A percentile compares a stretch with the other conserved stretches of the same genome.
phyloP scores from a whole-genome alignment of 805 yeast genomes.

The Wickerhamiella shivajii region DNA sequence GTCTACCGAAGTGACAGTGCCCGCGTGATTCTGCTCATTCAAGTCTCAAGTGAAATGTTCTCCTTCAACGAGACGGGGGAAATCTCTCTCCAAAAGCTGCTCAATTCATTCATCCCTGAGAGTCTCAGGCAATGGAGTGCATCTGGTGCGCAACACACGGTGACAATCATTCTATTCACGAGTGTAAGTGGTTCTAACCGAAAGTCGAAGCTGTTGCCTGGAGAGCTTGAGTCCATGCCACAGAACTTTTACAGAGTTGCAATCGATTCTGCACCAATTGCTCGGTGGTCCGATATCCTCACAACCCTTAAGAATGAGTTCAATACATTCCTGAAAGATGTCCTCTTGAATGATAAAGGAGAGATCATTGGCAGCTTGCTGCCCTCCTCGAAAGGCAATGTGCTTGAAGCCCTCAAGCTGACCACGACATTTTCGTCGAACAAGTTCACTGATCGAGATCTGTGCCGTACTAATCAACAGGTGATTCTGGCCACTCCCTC shows the following conservation, averaged over 20 bases:
- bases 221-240: slow-evolving; percentile 54
- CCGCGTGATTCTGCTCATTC: slow-evolving; percentile 65
- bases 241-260: slow-evolving; percentile 83
- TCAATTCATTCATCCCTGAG: slow-evolving; percentile 82
- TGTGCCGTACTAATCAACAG: slow-evolving; percentile 84
- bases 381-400: slow-evolving; percentile 81
- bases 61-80: slow-evolving; percentile 95
- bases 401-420: slow-evolving; percentile 73
- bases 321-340: slow-evolving; percentile 62
- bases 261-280: slow-evolving; percentile 81
- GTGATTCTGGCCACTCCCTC: slow-evolving; percentile 82
- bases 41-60: slow-evolving; percentile 94
- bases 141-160: slow-evolving; percentile 75
- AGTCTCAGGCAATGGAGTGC: slow-evolving; percentile 80
- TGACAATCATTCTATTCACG: slow-evolving; percentile 78
- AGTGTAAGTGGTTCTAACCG: slow-evolving; percentile 41
- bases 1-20: slow-evolving; percentile 89
- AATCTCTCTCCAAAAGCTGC: slow-evolving; percentile 79
- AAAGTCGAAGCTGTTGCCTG: slow-evolving; percentile 34
- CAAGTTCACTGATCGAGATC: slow-evolving; percentile 69
- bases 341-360: slow-evolving; percentile 35
- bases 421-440: slow-evolving; percentile 66
- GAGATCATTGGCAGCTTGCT: slow-evolving; percentile 48
- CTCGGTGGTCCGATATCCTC: slow-evolving; percentile 88
- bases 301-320: slow-evolving; percentile 72